A percentile compares a stretch with the other conserved stretches of the same genome.
phyloP scores from a whole-genome alignment of 495 filamentous ascomycete genomes.

The Talaromyces stipitatus region DNA sequence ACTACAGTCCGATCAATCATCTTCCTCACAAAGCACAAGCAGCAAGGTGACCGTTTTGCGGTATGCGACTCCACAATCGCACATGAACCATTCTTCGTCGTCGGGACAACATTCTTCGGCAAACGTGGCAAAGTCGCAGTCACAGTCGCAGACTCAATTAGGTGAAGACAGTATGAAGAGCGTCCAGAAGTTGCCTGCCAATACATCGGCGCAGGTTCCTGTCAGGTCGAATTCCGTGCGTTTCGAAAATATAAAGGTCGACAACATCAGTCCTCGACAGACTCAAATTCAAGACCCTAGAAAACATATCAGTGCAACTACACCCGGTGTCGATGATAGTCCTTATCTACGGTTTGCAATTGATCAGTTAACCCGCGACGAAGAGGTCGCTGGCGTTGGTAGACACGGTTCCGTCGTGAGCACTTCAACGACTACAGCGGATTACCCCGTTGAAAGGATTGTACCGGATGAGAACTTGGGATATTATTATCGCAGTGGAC shows the following conservation, averaged over 20 bases:
- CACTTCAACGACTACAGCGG: too few species aligned
- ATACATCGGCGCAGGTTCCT: neutral
- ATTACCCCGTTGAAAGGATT: constrained; percentile 42
- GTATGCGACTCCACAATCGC: constrained; percentile 44
- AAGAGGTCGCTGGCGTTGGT: constrained; percentile 34
- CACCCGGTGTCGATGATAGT: constrained; percentile 58
- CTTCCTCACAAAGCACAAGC: constrained; percentile 37
- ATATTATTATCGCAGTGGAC: constrained; percentile 24
- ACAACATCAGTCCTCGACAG: constrained; percentile 19
- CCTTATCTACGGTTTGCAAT: constrained; percentile 68
- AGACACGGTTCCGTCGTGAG: constrained; percentile 30
- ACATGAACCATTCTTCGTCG: constrained; percentile 22
- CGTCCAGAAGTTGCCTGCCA: neutral
- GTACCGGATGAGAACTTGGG: constrained; percentile 44
- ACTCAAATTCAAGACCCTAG: constrained; percentile 15
- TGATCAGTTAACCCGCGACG: constrained; percentile 62
- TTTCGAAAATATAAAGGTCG: constrained; percentile 26
- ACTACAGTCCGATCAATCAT: constrained; percentile 44
- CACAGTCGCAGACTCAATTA: constrained; percentile 6
- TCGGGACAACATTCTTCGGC: constrained; percentile 22
- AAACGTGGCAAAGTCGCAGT: constrained; percentile 17
- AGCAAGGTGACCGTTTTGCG: constrained; percentile 41
- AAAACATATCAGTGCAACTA: constrained; percentile 38
- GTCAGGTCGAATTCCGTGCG: constrained; percentile 22
- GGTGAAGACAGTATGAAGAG: neutral